Evolutionary conservation across 2,329 filamentous ascomycete species (phyloP).

Genomic region (Trichoderma endophyticum): DNA sequence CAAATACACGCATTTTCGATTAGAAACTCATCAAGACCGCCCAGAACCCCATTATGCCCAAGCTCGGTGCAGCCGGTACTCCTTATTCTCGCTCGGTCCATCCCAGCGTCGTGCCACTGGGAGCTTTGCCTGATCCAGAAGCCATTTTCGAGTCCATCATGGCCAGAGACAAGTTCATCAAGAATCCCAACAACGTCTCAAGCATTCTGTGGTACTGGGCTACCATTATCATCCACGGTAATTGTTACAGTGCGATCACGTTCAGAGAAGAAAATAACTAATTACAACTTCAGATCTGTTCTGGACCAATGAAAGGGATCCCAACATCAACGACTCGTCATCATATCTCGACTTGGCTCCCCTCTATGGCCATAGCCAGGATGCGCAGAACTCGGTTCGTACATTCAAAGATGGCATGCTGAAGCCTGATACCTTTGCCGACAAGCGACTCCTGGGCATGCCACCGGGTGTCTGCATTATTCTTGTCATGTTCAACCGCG

Average conservation of each 20-base stretch:
- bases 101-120: slow-evolving; percentile 56
- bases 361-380: slow-evolving; percentile 66
- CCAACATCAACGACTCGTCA: slow-evolving; percentile 62
- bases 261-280: neutral
- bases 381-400: slow-evolving; percentile 63
- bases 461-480: slow-evolving; percentile 70
- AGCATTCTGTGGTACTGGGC: slow-evolving; percentile 72
- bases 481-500: slow-evolving; percentile 75
- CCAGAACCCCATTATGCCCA: slow-evolving; percentile 62
- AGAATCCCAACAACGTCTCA: slow-evolving; percentile 69
- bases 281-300: slow-evolving; percentile 54
- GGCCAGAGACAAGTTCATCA: slow-evolving; percentile 47
- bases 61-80: slow-evolving; percentile 64
- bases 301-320: slow-evolving; percentile 62
- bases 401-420: slow-evolving; percentile 69
- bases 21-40: neutral
- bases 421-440: slow-evolving; percentile 70
- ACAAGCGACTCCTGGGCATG: slow-evolving; percentile 66
- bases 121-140: slow-evolving; percentile 64
- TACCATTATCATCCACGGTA: slow-evolving; percentile 69
- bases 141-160: slow-evolving; percentile 62
- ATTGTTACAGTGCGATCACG: slow-evolving; percentile 14
- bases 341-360: slow-evolving; percentile 70
- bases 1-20: neutral
- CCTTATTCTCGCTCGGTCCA: slow-evolving; percentile 64